Evolutionary conservation across 208 protist species (phyloP), one percentile per base, ranked within the genome.

Genomic region (Acanthamoeba royreba): DNA sequence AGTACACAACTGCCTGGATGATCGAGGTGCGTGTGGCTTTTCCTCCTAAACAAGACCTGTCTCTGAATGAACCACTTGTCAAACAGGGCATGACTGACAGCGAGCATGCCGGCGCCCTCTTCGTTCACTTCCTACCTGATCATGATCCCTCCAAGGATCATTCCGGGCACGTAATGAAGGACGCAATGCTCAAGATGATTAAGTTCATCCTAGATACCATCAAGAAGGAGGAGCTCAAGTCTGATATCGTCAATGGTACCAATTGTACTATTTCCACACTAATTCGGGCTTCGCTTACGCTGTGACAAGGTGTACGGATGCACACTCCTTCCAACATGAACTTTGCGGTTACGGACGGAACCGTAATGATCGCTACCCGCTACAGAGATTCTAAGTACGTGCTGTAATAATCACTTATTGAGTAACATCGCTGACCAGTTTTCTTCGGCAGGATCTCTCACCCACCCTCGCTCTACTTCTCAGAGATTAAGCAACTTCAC

Each of bases 401-500:
- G 22, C 42, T 42, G 4, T 25, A 8, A 7, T 8, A n/a, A 7
- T 66, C 5, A 4, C 55, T 5, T 28, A 66, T 66, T n/a, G 55
- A 66, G 11, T 66, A 28, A 66, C 55, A 28, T 13, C 31, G 31
- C n/a, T 42, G 28, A n/a, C 55, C 55, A 0, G 15, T 38, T 77
- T 28, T 11, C 35, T 77, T 13, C 46, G 33, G 1, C 4, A 90
- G 53, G 83, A 90, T 72, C 46, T 69, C 47, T 4, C 52, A 90
- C 25, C 83, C 83, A 42, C 83, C 83, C 15, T 90, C 83, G 31
- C 52, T 90, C 38, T 90, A 90, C 83, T 90, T 72, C 83, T 90
- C 83, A 15, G 83, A 90, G 53, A 53, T 19, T 19, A 72, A 90
- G 47, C 47, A 90, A 53, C 38, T 90, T 35, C 83, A 90, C 53